A percentile compares a stretch with the other conserved stretches of the same genome.
Evolutionary conservation across 116 monocot genomes (phyloP).

Genomic region (Zostera marina): DNA sequence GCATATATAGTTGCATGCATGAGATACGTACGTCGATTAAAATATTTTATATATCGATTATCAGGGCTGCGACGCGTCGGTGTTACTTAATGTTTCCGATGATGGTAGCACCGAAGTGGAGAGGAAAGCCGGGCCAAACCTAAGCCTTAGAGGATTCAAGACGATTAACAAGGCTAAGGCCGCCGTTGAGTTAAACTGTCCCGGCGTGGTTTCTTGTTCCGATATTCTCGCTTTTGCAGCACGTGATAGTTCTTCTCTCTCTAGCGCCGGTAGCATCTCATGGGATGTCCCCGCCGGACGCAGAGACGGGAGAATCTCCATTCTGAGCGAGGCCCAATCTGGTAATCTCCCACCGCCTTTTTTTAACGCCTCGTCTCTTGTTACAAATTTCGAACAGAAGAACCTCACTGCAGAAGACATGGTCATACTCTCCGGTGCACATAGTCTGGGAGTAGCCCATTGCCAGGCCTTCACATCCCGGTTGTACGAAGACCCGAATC

Average conservation of each 20-base stretch:
- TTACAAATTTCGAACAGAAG: neutral
- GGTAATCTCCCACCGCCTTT: neutral
- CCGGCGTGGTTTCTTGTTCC: slow-evolving; percentile 45
- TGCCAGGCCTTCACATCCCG: slow-evolving; percentile 21
- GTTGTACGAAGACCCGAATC: slow-evolving; percentile 2
- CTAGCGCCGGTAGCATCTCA: slow-evolving; percentile 15
- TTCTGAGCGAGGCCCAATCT: neutral
- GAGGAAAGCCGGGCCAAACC: slow-evolving; percentile 29
- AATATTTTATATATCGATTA: no score
- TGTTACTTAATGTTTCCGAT: slow-evolving; percentile 28
- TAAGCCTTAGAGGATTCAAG: slow-evolving; percentile 37
- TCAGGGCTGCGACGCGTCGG: slow-evolving; percentile 60
- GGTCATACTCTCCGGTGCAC: slow-evolving; percentile 24
- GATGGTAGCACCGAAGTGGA: slow-evolving; percentile 25
- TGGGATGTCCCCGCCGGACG: slow-evolving; percentile 10
- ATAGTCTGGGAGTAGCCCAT: slow-evolving; percentile 30
- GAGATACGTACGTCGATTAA: no score
- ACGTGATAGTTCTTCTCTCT: slow-evolving; percentile 24
- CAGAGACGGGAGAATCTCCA: slow-evolving; percentile 6
- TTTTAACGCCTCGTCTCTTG: neutral
- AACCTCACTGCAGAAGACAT: slow-evolving; percentile 5
- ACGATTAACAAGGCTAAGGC: slow-evolving; percentile 40
- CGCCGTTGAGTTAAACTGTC: slow-evolving; percentile 34
- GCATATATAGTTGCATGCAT: no score
- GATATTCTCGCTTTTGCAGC: slow-evolving; percentile 72